phyloP scores from a whole-genome alignment of 345 rosid species.

The Brassica juncea region DNA sequence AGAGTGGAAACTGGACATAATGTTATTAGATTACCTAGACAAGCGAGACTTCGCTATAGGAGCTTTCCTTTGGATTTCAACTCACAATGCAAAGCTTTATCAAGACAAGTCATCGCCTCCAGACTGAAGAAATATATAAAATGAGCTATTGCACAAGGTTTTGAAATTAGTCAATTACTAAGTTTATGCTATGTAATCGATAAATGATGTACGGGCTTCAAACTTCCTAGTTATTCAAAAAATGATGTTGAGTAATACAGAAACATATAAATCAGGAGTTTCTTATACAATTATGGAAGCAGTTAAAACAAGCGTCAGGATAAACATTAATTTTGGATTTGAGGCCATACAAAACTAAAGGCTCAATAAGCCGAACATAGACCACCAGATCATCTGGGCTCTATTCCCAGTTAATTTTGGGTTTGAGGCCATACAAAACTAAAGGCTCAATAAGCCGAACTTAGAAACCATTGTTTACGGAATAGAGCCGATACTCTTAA shows the following conservation, averaged over 20 bases:
- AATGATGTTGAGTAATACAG: conserved; percentile 8
- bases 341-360: not conserved
- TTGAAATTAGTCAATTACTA: not conserved
- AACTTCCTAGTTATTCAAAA: too few relatives aligned
- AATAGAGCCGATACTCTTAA: not conserved
- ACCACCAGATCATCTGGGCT: not conserved
- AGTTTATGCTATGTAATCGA: not conserved
- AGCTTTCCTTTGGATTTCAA: conserved; percentile 59
- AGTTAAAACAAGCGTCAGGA: not conserved
- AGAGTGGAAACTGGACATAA: not conserved
- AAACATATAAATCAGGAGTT: conserved; percentile 26
- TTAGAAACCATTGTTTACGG: not conserved
- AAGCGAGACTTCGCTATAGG: conserved; percentile 68
- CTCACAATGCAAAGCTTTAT: conserved; percentile 28
- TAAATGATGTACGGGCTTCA: too few relatives aligned
- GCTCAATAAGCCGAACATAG: not conserved
- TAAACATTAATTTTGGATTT: not conserved
- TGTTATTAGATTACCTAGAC: not conserved
- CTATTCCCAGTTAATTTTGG: too few relatives aligned
- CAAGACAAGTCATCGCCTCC: conserved; percentile 21
- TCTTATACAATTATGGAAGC: not conserved
- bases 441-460: not conserved
- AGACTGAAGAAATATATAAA: conserved; percentile 15
- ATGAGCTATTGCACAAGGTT: not conserved
- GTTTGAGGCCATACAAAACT: not conserved